A percentile compares a stretch with the other conserved stretches of the same genome.
These are phyloP conservation scores for Ustulina deusta DNA, from an alignment of 2,329 filamentous ascomycete genomes.

Conservation along the genomic window DNA sequence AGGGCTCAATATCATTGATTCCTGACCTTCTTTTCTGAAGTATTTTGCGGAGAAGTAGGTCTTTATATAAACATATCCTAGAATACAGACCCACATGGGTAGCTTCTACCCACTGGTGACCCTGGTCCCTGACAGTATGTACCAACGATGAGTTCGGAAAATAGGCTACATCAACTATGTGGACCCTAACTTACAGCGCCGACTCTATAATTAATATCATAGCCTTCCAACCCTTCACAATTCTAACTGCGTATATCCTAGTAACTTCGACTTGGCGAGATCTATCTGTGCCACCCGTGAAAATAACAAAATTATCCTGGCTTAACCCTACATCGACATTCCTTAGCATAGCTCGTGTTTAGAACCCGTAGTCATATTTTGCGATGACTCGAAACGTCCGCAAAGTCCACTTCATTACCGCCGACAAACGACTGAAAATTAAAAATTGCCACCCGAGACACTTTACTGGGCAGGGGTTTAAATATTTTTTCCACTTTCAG, in stretches of 20 bases:
- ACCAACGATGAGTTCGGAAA: too few relatives aligned
- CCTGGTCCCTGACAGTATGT: too few relatives aligned
- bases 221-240: not conserved
- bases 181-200: not conserved
- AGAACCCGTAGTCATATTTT: not conserved
- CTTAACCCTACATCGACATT: not conserved
- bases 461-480: conserved; percentile 3
- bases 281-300: not conserved
- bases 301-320: not conserved
- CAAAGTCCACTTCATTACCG: not conserved
- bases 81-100: too few relatives aligned
- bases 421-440: not conserved
- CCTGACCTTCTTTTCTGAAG: too few relatives aligned
- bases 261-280: not conserved
- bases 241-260: not conserved
- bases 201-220: not conserved
- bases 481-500: conserved; percentile 12
- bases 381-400: not conserved
- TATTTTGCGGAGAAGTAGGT: too few relatives aligned
- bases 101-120: too few relatives aligned
- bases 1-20: too few relatives aligned
- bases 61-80: too few relatives aligned
- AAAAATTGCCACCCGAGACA: not conserved
- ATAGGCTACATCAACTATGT: too few relatives aligned
- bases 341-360: not conserved